Percentiles rank a stretch among this genome's conserved stretches.
Evolutionary conservation across 2,329 filamentous ascomycete genomes (phyloP).

Genomic region (Talaromyces sp.): DNA sequence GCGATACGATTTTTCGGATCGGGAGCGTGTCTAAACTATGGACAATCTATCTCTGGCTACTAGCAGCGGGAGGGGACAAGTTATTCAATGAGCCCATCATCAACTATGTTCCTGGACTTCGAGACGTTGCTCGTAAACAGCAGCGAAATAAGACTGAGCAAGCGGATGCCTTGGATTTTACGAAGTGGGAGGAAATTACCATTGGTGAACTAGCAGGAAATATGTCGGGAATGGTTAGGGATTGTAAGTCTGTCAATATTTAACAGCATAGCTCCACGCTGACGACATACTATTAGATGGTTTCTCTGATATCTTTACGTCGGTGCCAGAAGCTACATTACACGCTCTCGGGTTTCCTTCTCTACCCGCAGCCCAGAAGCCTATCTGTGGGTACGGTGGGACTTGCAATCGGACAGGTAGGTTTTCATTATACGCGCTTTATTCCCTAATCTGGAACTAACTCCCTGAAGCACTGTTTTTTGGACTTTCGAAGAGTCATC

Average conservation of each 20-base stretch:
- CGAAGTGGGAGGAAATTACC: constrained; percentile 32
- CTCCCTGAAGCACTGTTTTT: constrained; percentile 36
- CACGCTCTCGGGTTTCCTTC: constrained; percentile 16
- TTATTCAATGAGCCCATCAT: constrained; percentile 25
- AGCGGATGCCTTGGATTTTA: constrained; percentile 7
- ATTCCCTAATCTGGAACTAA: neutral
- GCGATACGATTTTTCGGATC: constrained; percentile 48
- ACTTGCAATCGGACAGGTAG: constrained; percentile 15
- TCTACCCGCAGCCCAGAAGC: constrained; percentile 6
- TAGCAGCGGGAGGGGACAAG: constrained; percentile 23
- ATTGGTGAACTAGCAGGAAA: constrained; percentile 43
- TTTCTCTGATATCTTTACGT: neutral
- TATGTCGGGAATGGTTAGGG: constrained; percentile 39
- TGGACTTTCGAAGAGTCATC: constrained; percentile 35
- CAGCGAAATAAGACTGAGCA: neutral
- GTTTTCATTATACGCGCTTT: neutral
- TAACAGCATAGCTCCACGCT: neutral
- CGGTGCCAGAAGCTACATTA: constrained; percentile 11
- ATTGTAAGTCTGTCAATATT: constrained; percentile 31
- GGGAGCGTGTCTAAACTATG: constrained; percentile 49
- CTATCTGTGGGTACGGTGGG: constrained; percentile 13
- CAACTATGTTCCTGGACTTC: constrained; percentile 31
- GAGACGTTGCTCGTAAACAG: constrained; percentile 3
- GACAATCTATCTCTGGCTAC: constrained; percentile 41
- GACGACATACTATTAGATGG: neutral